Evolutionary conservation across 2,329 filamentous ascomycete genomes (phyloP).

Genomic region (Talaromyces sp.): DNA sequence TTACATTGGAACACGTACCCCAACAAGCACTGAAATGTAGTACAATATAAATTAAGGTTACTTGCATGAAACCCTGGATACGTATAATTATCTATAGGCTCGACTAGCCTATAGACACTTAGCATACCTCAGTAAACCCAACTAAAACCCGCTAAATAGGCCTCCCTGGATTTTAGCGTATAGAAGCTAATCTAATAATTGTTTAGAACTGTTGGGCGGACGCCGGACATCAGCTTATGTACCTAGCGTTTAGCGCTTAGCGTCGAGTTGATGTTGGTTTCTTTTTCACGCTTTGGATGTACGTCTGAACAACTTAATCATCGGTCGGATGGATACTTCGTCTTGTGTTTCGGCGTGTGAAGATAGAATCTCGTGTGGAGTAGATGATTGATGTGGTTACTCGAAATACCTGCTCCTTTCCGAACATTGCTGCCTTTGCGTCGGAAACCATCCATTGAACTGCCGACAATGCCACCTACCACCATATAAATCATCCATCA

Average conservation of each 20-base stretch:
- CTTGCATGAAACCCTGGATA: neutral
- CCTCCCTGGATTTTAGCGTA: neutral
- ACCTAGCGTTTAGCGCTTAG: too few species aligned
- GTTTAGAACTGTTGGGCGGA: neutral
- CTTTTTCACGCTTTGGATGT: neutral
- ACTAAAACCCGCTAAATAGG: neutral
- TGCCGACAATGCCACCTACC: too few species aligned
- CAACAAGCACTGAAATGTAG: neutral
- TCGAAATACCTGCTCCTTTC: neutral
- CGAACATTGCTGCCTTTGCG: neutral
- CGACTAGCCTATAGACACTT: neutral
- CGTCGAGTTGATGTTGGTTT: neutral
- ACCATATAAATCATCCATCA: too few species aligned
- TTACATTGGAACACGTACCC: neutral
- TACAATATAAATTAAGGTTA: neutral
- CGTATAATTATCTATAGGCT: too few species aligned
- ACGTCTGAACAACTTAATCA: neutral
- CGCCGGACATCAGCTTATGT: neutral
- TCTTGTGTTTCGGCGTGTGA: neutral
- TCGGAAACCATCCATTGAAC: neutral
- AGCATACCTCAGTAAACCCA: neutral
- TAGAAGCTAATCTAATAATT: neutral
- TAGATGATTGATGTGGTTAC: neutral
- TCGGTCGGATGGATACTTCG: neutral
- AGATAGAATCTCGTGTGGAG: neutral